phyloP scores from a whole-genome alignment of 805 yeast genomes.

The Metschnikowia amazonensis region DNA sequence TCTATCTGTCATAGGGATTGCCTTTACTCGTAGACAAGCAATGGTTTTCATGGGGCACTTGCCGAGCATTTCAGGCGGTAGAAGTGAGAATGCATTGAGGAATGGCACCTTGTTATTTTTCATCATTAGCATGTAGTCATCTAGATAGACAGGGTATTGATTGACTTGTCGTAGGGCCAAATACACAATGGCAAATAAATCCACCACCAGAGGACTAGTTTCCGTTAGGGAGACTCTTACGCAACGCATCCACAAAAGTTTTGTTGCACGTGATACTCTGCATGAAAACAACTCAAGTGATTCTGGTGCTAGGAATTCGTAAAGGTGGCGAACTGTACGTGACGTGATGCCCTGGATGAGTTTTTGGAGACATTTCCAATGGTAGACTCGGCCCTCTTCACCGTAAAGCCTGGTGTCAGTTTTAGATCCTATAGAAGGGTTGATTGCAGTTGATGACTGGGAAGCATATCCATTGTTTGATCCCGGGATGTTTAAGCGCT shows the following conservation, averaged over 20 bases:
- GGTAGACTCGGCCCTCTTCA: slow-evolving; percentile 40
- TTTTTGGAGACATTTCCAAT: slow-evolving; percentile 46
- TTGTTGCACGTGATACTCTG: slow-evolving; percentile 10
- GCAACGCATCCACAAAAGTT: slow-evolving; percentile 32
- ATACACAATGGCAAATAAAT: slow-evolving; percentile 43
- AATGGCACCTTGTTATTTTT: slow-evolving; percentile 48
- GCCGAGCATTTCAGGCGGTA: slow-evolving; percentile 35
- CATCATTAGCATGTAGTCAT: slow-evolving; percentile 45
- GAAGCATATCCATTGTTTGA: slow-evolving; percentile 24
- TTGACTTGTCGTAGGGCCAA: slow-evolving; percentile 46
- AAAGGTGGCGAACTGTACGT: slow-evolving; percentile 12
- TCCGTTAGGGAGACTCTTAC: slow-evolving; percentile 1
- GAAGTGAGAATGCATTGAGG: slow-evolving; percentile 32
- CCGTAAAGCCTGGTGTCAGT: slow-evolving; percentile 39
- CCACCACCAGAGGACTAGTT: slow-evolving; percentile 24
- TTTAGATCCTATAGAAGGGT: slow-evolving; percentile 1
- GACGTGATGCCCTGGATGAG: slow-evolving; percentile 42
- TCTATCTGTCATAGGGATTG: slow-evolving; percentile 37
- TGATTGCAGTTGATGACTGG: neutral
- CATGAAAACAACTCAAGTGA: neutral
- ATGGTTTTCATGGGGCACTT: slow-evolving; percentile 32
- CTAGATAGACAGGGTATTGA: slow-evolving; percentile 45
- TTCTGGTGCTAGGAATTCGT: neutral
- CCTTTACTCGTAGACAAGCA: slow-evolving; percentile 37
- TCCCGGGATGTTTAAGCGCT: slow-evolving; percentile 49